Percentiles rank a stretch among this genome's conserved stretches.
Conservation (phyloP, 768 basidiomycete genomes). For the Saitozyma podzolica region DNA sequence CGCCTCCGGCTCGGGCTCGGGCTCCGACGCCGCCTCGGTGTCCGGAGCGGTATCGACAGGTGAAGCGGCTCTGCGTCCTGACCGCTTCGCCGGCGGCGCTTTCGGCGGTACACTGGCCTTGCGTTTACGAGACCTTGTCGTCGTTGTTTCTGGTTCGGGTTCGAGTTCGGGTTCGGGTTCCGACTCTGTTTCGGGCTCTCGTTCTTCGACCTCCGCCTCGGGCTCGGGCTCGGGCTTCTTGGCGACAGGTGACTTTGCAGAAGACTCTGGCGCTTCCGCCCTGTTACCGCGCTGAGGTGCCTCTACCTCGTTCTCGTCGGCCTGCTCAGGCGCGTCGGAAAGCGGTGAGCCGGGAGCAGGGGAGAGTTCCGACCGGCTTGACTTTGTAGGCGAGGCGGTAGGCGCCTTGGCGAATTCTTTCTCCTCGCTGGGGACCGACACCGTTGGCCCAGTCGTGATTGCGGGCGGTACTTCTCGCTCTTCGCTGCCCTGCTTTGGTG, state of each 20-base stretch:
- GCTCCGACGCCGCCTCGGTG: background rate
- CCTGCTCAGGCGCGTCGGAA: background rate
- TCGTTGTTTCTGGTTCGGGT: background rate
- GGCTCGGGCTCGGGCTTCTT: constrained; percentile 10
- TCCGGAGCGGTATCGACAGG: background rate
- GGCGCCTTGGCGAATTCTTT: background rate
- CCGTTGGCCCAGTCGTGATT: background rate
- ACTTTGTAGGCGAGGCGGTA: background rate
- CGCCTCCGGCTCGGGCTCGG: too few species aligned
- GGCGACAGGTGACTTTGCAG: too few species aligned
- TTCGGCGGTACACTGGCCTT: constrained; percentile 24
- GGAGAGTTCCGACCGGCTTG: background rate
- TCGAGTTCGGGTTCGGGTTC: background rate
- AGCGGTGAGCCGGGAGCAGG: background rate
- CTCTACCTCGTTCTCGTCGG: constrained; percentile 11
- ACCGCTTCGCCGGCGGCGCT: constrained; percentile 20
- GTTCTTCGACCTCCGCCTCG: background rate
- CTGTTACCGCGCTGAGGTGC: background rate
- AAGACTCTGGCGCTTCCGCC: constrained; percentile 4
- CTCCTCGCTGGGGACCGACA: background rate
- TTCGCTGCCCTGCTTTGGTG: background rate
- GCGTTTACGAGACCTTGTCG: constrained; percentile 23
- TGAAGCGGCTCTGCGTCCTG: constrained; percentile 5
- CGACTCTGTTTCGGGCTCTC: background rate
- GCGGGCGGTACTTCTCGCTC: background rate